Percentiles rank a stretch among this genome's conserved stretches.
phyloP scores from a whole-genome alignment of 2,329 filamentous ascomycete genomes.

The Ophiostoma novo-ulmi region DNA sequence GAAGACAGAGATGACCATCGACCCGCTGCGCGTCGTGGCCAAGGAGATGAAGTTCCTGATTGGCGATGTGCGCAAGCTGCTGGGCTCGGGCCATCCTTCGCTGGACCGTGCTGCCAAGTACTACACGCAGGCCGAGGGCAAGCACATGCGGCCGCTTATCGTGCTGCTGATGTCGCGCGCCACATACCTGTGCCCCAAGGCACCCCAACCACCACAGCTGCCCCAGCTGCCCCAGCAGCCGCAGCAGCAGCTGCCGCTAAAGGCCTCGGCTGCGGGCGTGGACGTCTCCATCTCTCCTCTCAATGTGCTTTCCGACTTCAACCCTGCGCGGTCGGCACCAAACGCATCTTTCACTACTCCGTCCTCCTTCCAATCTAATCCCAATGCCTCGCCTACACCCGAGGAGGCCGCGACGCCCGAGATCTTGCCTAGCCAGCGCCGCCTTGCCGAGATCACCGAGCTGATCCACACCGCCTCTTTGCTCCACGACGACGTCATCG shows the following conservation, averaged over 20 bases:
- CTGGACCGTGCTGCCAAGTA: conserved; percentile 96
- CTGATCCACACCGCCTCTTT: conserved; percentile 95
- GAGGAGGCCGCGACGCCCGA: conserved; percentile 47
- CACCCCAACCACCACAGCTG: conserved; percentile 28
- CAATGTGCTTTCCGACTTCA: conserved; percentile 68
- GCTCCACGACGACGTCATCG: conserved; percentile 96
- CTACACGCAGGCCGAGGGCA: conserved; percentile 93
- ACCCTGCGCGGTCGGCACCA: conserved; percentile 48
- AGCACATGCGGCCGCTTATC: conserved; percentile 90
- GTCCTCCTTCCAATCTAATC: not conserved
- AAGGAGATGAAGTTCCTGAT: conserved; percentile 97
- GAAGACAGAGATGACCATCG: conserved; percentile 66
- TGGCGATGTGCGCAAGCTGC: conserved; percentile 85
- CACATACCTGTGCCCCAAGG: conserved; percentile 70
- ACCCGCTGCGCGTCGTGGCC: conserved; percentile 82
- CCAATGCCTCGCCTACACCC: conserved; percentile 32
- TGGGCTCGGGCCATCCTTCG: conserved; percentile 90
- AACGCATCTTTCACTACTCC: not conserved
- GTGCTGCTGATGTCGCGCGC: conserved; percentile 95
- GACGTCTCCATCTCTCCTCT: conserved; percentile 52
- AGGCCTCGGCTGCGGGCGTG: conserved; percentile 41
- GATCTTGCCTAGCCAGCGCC: conserved; percentile 87
- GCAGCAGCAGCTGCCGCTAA: conserved; percentile 34
- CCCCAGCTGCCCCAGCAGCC: conserved; percentile 35
- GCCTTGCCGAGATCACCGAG: conserved; percentile 93